These are phyloP conservation scores for Cutaneotrichosporon cavernicola DNA, from an alignment of 1,284 basidiomycete genomes.

Conservation along the genomic window DNA sequence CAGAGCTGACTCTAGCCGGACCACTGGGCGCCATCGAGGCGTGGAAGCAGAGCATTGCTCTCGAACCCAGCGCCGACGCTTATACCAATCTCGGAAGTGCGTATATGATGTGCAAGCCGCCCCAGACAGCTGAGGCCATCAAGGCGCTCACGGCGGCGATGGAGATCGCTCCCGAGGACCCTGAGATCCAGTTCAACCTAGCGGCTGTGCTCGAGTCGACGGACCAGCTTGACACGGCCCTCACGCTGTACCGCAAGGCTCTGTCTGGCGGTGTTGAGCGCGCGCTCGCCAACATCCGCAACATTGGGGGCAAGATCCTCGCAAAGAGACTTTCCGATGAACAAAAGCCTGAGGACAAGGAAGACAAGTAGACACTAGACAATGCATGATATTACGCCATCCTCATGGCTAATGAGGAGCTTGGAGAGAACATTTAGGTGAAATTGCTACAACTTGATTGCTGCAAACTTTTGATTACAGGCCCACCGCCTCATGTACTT, in stretches of 20 bases:
- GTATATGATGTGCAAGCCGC: slow-evolving; percentile 81
- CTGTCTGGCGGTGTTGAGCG: slow-evolving; percentile 49
- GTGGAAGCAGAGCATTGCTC: slow-evolving; percentile 79
- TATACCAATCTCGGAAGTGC: slow-evolving; percentile 94
- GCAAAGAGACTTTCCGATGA: slow-evolving; percentile 23
- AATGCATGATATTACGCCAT: background rate
- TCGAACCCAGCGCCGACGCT: slow-evolving; percentile 85
- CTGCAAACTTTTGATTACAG: background rate
- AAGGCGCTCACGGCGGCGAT: slow-evolving; percentile 85
- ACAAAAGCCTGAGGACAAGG: slow-evolving; percentile 14
- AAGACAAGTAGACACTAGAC: slow-evolving; percentile 6
- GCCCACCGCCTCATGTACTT: background rate
- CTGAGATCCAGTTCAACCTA: slow-evolving; percentile 91
- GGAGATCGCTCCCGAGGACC: slow-evolving; percentile 82
- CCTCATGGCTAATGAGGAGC: background rate
- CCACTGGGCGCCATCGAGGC: slow-evolving; percentile 73
- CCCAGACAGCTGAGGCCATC: slow-evolving; percentile 83
- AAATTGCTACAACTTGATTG: background rate
- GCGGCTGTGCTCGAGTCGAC: slow-evolving; percentile 58
- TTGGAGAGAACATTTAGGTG: background rate
- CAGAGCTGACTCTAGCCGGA: background rate
- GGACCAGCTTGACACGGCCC: slow-evolving; percentile 46
- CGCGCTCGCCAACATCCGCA: slow-evolving; percentile 50
- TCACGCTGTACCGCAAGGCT: slow-evolving; percentile 50
- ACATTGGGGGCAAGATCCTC: slow-evolving; percentile 48